Percentiles rank a stretch among this genome's conserved stretches.
phyloP scores from a whole-genome alignment of 768 basidiomycete species.

The Kwoniella sp. region DNA sequence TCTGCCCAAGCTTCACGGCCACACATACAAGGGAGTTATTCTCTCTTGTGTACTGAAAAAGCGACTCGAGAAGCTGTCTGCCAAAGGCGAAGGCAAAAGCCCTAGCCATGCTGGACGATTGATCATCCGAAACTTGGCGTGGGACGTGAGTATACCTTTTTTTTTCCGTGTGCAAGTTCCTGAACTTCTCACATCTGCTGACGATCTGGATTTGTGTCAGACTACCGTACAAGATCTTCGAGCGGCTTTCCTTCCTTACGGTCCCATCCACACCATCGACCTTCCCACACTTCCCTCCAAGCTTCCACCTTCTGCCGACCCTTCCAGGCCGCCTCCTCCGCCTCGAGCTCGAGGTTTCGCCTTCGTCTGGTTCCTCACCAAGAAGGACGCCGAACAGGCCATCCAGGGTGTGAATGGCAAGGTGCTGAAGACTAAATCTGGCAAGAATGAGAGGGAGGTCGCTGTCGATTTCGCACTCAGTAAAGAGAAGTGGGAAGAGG shows the following conservation, averaged over 20 bases:
- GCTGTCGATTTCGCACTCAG: constrained; percentile 97
- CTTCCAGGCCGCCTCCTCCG: constrained; percentile 46
- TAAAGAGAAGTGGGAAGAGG: constrained; percentile 87
- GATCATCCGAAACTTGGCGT: constrained; percentile 88
- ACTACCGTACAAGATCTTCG: constrained; percentile 81
- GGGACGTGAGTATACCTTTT: constrained; percentile 56
- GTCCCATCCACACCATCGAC: constrained; percentile 80
- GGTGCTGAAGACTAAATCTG: constrained; percentile 58
- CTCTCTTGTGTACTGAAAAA: constrained; percentile 89
- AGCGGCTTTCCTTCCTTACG: constrained; percentile 80
- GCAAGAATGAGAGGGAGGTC: constrained; percentile 66
- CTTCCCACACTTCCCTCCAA: constrained; percentile 63
- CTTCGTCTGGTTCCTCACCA: constrained; percentile 89
- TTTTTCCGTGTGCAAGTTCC: neutral
- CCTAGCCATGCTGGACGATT: constrained; percentile 76
- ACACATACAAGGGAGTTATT: constrained; percentile 84
- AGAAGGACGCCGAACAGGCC: constrained; percentile 79
- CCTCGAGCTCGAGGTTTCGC: constrained; percentile 76
- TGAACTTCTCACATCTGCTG: neutral
- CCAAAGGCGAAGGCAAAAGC: constrained; percentile 55
- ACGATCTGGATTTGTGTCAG: constrained; percentile 47
- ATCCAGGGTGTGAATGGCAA: constrained; percentile 78
- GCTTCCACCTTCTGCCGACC: constrained; percentile 55
- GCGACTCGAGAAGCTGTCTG: constrained; percentile 64
- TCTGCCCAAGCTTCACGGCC: constrained; percentile 79